Evolutionary conservation across 805 yeast species (phyloP).

Genomic region (Wickerhamiella lipophila): DNA sequence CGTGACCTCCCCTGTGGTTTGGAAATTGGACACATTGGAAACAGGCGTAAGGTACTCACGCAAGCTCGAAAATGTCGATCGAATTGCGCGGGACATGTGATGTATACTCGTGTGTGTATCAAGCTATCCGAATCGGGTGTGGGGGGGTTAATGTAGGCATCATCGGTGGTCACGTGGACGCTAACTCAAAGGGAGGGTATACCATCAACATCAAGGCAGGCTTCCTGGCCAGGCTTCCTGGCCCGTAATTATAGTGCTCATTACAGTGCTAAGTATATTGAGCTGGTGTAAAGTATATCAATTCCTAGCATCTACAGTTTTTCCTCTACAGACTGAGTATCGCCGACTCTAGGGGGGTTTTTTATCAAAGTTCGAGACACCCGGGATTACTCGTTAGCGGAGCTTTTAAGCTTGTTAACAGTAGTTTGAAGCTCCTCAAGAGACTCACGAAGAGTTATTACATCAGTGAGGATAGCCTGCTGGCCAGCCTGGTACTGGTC

Average conservation of each 20-base stretch:
- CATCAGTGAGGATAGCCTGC: constrained; percentile 61
- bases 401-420: constrained; percentile 45
- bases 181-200: not conserved
- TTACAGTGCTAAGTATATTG: too few species aligned
- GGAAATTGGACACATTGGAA: constrained; percentile 72
- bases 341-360: too few species aligned
- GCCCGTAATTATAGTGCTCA: too few species aligned
- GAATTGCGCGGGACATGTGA: constrained; percentile 28
- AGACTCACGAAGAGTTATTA: constrained; percentile 54
- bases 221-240: too few species aligned
- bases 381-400: not conserved
- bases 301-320: too few species aligned
- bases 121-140: not conserved
- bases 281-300: too few species aligned
- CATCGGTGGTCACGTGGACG: not conserved
- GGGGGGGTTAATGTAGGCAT: constrained; percentile 1
- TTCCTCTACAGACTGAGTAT: too few species aligned
- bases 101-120: not conserved
- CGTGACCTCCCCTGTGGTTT: constrained; percentile 77
- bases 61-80: constrained; percentile 68
- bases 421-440: constrained; percentile 56
- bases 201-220: too few species aligned
- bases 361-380: too few species aligned
- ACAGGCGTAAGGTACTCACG: constrained; percentile 92
- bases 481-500: constrained; percentile 68